Base-by-base conservation (phyloP, 148 eudicot species). In the Fagopyrum tataricum region DNA sequence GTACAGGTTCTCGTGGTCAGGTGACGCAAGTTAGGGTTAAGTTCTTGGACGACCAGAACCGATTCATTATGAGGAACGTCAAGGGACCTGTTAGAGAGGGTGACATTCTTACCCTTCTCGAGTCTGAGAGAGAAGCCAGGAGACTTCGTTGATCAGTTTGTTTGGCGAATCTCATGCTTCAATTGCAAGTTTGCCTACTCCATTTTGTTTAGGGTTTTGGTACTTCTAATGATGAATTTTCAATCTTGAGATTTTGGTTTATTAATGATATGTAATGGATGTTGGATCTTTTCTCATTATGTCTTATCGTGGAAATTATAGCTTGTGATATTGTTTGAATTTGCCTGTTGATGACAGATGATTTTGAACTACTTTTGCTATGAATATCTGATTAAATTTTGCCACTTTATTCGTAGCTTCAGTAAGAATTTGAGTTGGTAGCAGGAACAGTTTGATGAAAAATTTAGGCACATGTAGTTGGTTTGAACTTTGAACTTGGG, bases 51-150 rank as follows among this genome's bases (percentile, higher is more conserved):
- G 84, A 81, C 55, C 78, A 75, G 55, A 78, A 78, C 71, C 76
- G 84, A 0, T 75, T 61, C 72, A 81, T 81, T 67, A 81, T 81
- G 84, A 78, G 84, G 79, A 81, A 81, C 46, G 84, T 81, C 15
- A 81, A 81, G 74, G 84, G 84, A 40, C 84, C 84, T 4, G 81
- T 81, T 5, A 78, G 81, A 58, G 84, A 81, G 64, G 84, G 81
- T 26, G 39, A 72, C 10, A 43, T 72, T 12, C 64, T 72, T 10
- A 72, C 74, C 20, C 74, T 72, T 23, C 74, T 72, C 42, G 75
- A 72, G 64, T 72, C 75, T 21, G 75, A 72, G 75, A 72, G 75
- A 72, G 75, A 72, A 40, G 75, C 75, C 15, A 72, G 75, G 31
- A 72, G 75, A 56, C 75, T 72, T 53, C 75, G 75, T 18, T 73